A percentile compares a stretch with the other conserved stretches of the same genome.
Evolutionary conservation across 805 yeast genomes (phyloP).

Genomic region (Scheffersomyces amazonensis): DNA sequence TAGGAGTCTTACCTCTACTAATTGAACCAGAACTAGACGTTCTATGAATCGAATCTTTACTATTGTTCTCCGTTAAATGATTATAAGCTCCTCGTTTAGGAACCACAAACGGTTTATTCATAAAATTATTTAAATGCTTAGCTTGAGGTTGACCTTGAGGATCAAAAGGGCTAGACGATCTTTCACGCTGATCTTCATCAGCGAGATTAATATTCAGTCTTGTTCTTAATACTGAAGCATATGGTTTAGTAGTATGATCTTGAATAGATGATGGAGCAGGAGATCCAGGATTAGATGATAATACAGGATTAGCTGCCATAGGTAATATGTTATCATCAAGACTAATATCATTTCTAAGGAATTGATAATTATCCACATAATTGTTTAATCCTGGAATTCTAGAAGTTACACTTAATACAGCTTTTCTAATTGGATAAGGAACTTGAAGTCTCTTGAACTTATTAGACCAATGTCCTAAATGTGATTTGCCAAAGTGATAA

Average conservation of each 20-base stretch:
- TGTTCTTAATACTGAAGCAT: slow-evolving; percentile 30
- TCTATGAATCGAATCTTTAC: slow-evolving; percentile 25
- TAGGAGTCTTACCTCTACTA: slow-evolving; percentile 7
- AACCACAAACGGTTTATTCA: slow-evolving; percentile 35
- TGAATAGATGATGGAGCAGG: slow-evolving; percentile 5
- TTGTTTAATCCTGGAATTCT: slow-evolving; percentile 20
- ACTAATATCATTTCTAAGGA: slow-evolving; percentile 17
- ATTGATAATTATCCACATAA: slow-evolving; percentile 8
- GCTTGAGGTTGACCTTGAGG: slow-evolving; percentile 1
- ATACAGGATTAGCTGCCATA: slow-evolving; percentile 5
- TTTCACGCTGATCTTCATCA: slow-evolving; percentile 9
- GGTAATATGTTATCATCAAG: slow-evolving; percentile 34
- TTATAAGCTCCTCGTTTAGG: slow-evolving; percentile 13
- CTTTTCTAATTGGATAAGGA: slow-evolving; percentile 10
- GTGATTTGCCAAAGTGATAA: slow-evolving; percentile 12
- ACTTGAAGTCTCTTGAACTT: slow-evolving; percentile 11
- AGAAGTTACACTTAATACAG: slow-evolving; percentile 9
- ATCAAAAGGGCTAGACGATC: slow-evolving; percentile 1
- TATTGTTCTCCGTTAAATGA: slow-evolving; percentile 13
- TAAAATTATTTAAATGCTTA: slow-evolving; percentile 18
- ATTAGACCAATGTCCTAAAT: slow-evolving; percentile 6
- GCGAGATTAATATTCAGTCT: slow-evolving; percentile 32
- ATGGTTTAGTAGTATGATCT: slow-evolving; percentile 3
- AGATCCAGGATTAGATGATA: slow-evolving; percentile 11
- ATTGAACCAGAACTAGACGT: slow-evolving; percentile 15